A percentile compares a stretch with the other conserved stretches of the same genome.
Evolutionary conservation across 2,329 filamentous ascomycete species (phyloP).

Genomic region (Colletotrichum tamarilloi): DNA sequence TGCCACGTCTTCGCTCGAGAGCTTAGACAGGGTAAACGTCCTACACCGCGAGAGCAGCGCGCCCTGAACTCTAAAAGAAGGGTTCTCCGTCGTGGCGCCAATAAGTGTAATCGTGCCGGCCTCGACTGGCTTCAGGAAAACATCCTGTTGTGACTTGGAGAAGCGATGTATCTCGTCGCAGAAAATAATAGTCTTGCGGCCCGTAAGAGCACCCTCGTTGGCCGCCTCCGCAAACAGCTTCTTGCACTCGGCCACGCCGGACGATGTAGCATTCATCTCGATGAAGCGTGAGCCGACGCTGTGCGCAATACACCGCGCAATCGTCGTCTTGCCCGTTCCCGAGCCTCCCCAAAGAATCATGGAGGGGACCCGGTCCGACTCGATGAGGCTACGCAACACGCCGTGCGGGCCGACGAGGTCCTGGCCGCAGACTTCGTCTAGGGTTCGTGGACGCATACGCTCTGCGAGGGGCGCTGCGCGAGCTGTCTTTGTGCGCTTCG

Average conservation of each 20-base stretch:
- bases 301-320: conserved; percentile 88
- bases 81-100: conserved; percentile 96
- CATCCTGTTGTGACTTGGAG: conserved; percentile 91
- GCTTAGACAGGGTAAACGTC: conserved; percentile 85
- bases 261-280: conserved; percentile 94
- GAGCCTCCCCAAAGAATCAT: conserved; percentile 94
- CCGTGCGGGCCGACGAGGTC: conserved; percentile 87
- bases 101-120: conserved; percentile 90
- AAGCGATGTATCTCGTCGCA: conserved; percentile 98
- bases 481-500: conserved; percentile 76
- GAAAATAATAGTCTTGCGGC: conserved; percentile 93
- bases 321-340: conserved; percentile 89
- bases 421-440: conserved; percentile 92
- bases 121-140: conserved; percentile 93
- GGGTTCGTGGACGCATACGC: conserved; percentile 85
- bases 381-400: conserved; percentile 87
- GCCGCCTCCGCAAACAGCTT: conserved; percentile 88
- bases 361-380: conserved; percentile 85
- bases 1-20: conserved; percentile 77
- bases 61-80: conserved; percentile 90
- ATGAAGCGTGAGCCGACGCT: conserved; percentile 88
- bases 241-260: conserved; percentile 90
- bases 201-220: conserved; percentile 82
- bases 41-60: conserved; percentile 90
- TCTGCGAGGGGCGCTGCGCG: conserved; percentile 88